Evolutionary conservation across 1,139 yeast species (phyloP), one percentile per base, ranked within the genome.

Genomic region (Lodderomyces oxycetoniae): DNA sequence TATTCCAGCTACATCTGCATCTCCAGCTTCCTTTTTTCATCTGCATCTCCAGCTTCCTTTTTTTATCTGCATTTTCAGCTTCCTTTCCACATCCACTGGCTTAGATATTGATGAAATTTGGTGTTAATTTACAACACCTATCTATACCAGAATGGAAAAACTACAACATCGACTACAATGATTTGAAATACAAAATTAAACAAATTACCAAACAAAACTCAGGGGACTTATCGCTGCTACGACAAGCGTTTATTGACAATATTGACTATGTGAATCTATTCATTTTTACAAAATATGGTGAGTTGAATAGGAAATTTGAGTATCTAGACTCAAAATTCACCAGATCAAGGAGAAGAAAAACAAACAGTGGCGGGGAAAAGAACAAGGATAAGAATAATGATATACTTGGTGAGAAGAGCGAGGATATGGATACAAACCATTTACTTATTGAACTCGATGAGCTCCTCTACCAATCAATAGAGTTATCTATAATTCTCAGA

Each of bases 101-200:
- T 25, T 5, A 15, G 12, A 17, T n/a, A 30, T 33, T 27, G 25
- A 88, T 88, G 97, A 89, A 87, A 61, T 88, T 87, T 59, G 96
- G 96, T 37, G 68, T 75, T 28, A 88, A 83, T 53, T 68, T 89
- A 24, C 65, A 74, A 34, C 77, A 74, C 44, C 70, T 87, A 47
- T 83, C 95, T 7, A 82, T 86, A 26, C 89, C 93, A 2, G 93
- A 86, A 60, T 89, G 96, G 96, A 74, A 74, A 49, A 74, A 77
- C 43, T 81, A 85, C 58, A 86, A 88, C 56, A 67, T 89, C 28
- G 89, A 86, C 52, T 89, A 89, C 56, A 81, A 85, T 46, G 85
- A 79, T 35, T 59, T 88, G 42, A 87, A 87, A 55, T 57, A 61
- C 4, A 66, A 73, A 31, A 82, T 84, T 39, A 71, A 77, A 47